These are phyloP conservation scores for Geoglossum cookeanum DNA, from an alignment of 2,329 filamentous ascomycete genomes.

Conservation along the genomic window DNA sequence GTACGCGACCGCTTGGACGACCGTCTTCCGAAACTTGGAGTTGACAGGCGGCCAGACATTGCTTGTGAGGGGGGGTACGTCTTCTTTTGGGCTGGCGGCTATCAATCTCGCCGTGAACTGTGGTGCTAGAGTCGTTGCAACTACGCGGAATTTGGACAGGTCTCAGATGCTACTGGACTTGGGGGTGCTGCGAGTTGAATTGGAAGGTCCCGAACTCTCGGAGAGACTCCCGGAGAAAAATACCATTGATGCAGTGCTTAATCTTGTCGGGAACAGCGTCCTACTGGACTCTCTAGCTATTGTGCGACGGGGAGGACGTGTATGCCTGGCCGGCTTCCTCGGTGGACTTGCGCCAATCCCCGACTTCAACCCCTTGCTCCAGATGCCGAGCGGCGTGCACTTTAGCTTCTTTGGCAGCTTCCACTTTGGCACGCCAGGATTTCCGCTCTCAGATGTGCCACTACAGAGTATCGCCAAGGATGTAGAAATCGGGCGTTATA, in stretches of 20 bases:
- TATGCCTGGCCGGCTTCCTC: slow-evolving; percentile 22
- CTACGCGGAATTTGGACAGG: slow-evolving; percentile 17
- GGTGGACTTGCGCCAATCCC: slow-evolving; percentile 22
- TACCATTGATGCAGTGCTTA: slow-evolving; percentile 22
- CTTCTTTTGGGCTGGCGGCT: slow-evolving; percentile 23
- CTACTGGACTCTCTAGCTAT: slow-evolving; percentile 22
- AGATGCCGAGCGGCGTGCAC: slow-evolving; percentile 28
- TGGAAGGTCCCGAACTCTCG: slow-evolving; percentile 13
- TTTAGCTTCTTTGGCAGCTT: slow-evolving; percentile 27
- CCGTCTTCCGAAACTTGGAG: slow-evolving; percentile 21
- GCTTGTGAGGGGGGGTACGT: slow-evolving; percentile 24
- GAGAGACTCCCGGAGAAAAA: slow-evolving; percentile 6
- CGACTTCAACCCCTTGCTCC: slow-evolving; percentile 18
- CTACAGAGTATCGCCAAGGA: slow-evolving; percentile 21
- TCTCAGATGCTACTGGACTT: slow-evolving; percentile 8
- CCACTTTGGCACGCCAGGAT: slow-evolving; percentile 17
- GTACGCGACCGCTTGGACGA: slow-evolving; percentile 23
- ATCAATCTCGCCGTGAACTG: slow-evolving; percentile 19
- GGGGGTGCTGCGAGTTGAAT: slow-evolving; percentile 14
- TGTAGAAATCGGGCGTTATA: slow-evolving; percentile 19
- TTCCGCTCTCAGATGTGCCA: slow-evolving; percentile 18
- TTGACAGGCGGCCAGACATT: slow-evolving; percentile 18
- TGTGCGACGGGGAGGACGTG: slow-evolving; percentile 18
- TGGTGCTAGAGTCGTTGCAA: slow-evolving; percentile 22
- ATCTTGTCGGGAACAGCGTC: slow-evolving; percentile 22